Evolutionary conservation across 805 yeast genomes (phyloP).

Genomic region (Alloascoidea hylecoeti): DNA sequence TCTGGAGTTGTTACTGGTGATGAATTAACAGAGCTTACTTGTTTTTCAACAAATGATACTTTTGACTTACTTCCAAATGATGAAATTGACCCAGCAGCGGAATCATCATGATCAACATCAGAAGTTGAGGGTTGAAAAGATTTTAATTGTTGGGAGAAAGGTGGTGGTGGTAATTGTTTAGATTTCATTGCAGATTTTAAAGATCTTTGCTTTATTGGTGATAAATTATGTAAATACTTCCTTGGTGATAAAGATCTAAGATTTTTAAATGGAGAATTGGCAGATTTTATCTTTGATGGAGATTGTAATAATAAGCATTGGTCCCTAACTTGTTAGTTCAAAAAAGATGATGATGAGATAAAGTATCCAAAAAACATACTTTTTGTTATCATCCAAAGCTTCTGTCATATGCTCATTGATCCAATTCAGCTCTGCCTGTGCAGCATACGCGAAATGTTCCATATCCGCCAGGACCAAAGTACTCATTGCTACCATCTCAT

Average conservation of each 20-base stretch:
- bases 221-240: no score
- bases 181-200: no score
- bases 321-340: neutral
- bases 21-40: no score
- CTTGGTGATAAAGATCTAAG: no score
- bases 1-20: no score
- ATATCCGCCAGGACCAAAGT: slow-evolving; percentile 21
- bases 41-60: no score
- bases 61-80: no score
- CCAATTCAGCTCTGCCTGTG: slow-evolving; percentile 24
- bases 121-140: neutral
- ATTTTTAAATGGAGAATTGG: no score
- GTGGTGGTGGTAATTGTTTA: slow-evolving; percentile 10
- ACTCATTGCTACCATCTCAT: slow-evolving; percentile 25
- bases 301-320: neutral
- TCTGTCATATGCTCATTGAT: slow-evolving; percentile 26
- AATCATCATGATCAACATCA: slow-evolving; percentile 11
- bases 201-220: no score
- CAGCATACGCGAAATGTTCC: slow-evolving; percentile 24
- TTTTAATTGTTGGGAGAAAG: slow-evolving; percentile 1
- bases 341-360: no score
- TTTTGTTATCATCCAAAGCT: slow-evolving; percentile 13
- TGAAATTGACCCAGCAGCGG: no score
- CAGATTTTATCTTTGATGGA: slow-evolving; percentile 7
- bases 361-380: slow-evolving; percentile 11